Evolutionary conservation across 2,329 filamentous ascomycete genomes (phyloP), one percentile per base, ranked within the genome.

Genomic region (Rhynchosporium secalis): DNA sequence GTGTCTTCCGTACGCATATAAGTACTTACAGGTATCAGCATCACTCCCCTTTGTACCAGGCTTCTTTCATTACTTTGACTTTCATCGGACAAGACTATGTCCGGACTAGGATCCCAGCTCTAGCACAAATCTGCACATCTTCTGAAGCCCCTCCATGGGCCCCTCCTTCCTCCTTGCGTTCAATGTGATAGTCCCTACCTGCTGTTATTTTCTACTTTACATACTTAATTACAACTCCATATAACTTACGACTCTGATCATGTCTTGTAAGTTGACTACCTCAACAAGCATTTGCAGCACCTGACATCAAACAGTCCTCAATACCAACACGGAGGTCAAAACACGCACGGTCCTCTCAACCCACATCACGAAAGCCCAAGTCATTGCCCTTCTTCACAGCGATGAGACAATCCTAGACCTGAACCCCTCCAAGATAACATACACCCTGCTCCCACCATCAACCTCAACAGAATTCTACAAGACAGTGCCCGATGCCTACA

Each of bases 331-430:
- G 29, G 58, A 66, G n/a, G 67, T 70, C 29, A 41, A 64, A 20
- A 67, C 84, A 57, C 86, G 90, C 69, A 93, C 89, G n/a, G 86
- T 90, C 33, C 81, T 96, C 55, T 90, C 92, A 7, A 69, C 83
- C 4, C 79, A 80, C 70, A 83, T 94, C 65, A 81, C 85, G 48
- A 85, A 89, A 62, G 80, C 87, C 67, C 81, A 84, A 38, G 89
- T 89, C 55, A 73, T 96, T 65, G 79, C 84, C 58, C 88, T 91
- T 71, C 86, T 96, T 29, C 91, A 93, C 76, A 82, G 90, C 75
- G 90, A 94, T 76, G 73, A 81, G 57, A 85, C 85, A 68, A 95
- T 96, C 87, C 94, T 96, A 71, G 86, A 92, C 72, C 79, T 96
- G 63, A 96, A 96, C 76, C 91, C 92, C 1, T 82, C 96, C 56